Evolutionary conservation across 129 eudicot species (phyloP).

Genomic region (Artemisia annua): DNA sequence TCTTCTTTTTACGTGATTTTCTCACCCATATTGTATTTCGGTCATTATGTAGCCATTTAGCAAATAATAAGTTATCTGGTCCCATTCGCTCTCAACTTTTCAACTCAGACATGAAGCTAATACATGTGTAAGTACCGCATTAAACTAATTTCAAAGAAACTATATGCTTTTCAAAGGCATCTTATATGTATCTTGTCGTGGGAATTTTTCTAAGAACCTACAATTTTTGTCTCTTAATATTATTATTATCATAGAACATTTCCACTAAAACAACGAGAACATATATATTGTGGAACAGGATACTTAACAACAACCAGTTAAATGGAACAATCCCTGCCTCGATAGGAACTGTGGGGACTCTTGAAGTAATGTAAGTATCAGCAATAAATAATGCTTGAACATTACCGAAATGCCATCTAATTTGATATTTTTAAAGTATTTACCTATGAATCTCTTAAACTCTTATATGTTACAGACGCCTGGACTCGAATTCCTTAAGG

Average conservation of each 20-base stretch:
- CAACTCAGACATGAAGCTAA: constrained; percentile 58
- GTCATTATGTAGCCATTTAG: constrained; percentile 63
- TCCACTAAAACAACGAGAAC: background rate
- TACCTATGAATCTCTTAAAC: background rate
- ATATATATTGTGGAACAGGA: constrained; percentile 35
- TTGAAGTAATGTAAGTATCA: constrained; percentile 72
- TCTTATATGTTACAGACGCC: constrained; percentile 50
- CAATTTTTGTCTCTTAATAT: background rate
- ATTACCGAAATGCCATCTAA: background rate
- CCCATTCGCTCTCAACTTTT: constrained; percentile 55
- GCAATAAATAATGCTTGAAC: constrained; percentile 11
- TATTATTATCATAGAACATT: background rate
- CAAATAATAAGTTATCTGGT: constrained; percentile 74
- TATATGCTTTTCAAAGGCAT: background rate
- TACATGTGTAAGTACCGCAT: constrained; percentile 69
- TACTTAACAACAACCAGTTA: constrained; percentile 69
- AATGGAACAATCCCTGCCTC: constrained; percentile 61
- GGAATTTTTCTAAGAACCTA: background rate
- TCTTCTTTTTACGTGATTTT: background rate
- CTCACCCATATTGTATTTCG: background rate
- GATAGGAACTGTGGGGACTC: constrained; percentile 50
- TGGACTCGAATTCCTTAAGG: constrained; percentile 60
- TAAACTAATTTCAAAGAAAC: background rate
- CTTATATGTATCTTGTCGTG: background rate
- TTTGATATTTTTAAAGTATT: background rate